Base-by-base conservation (phyloP, 441 rosid genomes). In the Euphorbia schlechtendalii region DNA sequence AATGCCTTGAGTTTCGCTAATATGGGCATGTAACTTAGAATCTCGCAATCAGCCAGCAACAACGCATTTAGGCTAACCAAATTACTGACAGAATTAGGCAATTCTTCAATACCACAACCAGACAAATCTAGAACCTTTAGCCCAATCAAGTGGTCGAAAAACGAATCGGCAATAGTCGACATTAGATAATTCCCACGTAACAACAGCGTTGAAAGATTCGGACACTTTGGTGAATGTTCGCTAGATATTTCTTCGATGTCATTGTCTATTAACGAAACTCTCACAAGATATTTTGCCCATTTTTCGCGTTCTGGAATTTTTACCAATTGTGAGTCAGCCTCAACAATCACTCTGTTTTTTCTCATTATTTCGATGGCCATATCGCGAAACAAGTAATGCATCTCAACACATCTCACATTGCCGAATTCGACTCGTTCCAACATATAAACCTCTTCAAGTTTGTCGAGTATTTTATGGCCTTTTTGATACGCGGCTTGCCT, bases 331-430 rank as follows among this genome's bases (percentile, higher is more conserved):
- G n/a, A 13, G 8, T 18, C 45, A 8, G 22, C 20, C 1, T 36
- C 4, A 21, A 38, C 12, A 1, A 32, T 54, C 0, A 4, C 18
- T 20, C 22, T 1, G 0, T 0, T 4, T n/a, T 30, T 10, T 61
- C 32, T 10, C 63, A 54, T 25, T 25, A 54, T 28, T 61, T 61
- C 56, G 21, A 61, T 5, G 22, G 61, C 72, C 67, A 55, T 62
- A 28, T 28, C 46, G 56, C 55, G 54, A 4, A 62, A 10, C 46
- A 62, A 61, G 32, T 28, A 56, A 69, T 62, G 72, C 66, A 68
- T 52, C 43, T 28, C 53, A 22, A 61, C 57, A 13, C 9, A 27
- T 45, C 22, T 18, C 3, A 9, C 46, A 8, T 2, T 2, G 51
- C n/a, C 1, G 17, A 0, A 46, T 14, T 17, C 8, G 14, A 0